Percentiles rank a stretch among this genome's conserved stretches.
Conservation (phyloP, 208 protist species). For the Willaertia magna region DNA sequence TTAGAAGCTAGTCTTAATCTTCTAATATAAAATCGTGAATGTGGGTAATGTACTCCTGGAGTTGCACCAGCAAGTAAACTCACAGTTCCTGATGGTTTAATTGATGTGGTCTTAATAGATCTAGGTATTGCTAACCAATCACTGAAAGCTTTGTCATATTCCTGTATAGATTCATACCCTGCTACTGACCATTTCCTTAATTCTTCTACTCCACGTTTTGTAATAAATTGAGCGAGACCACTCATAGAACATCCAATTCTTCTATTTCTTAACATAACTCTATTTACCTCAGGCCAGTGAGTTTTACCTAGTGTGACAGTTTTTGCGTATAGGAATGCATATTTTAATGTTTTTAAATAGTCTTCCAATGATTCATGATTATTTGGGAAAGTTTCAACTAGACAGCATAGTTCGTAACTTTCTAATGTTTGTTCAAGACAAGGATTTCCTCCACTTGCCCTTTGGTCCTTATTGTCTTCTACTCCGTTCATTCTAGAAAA, state of each 20-base stretch:
- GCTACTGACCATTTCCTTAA: constrained; percentile 38
- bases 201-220: constrained; percentile 23
- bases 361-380: constrained; percentile 48
- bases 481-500: constrained; percentile 44
- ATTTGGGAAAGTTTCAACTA: constrained; percentile 65
- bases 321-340: constrained; percentile 57
- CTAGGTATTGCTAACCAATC: constrained; percentile 40
- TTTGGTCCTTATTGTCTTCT: constrained; percentile 25
- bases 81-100: constrained; percentile 61
- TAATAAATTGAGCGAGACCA: constrained; percentile 55
- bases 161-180: constrained; percentile 38
- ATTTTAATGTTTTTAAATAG: constrained; percentile 43
- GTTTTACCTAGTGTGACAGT: constrained; percentile 40
- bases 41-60: constrained; percentile 59
- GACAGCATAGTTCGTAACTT: constrained; percentile 57
- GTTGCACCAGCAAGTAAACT: constrained; percentile 59
- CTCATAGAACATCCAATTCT: constrained; percentile 57
- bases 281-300: constrained; percentile 51
- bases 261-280: constrained; percentile 49
- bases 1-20: constrained; percentile 29
- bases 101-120: constrained; percentile 58
- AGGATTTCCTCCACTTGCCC: constrained; percentile 50
- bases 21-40: constrained; percentile 46
- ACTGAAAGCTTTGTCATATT: constrained; percentile 39
- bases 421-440: constrained; percentile 64